Base-by-base conservation (phyloP, 2,329 filamentous ascomycete genomes). In the Paecilomyces variotii region DNA sequence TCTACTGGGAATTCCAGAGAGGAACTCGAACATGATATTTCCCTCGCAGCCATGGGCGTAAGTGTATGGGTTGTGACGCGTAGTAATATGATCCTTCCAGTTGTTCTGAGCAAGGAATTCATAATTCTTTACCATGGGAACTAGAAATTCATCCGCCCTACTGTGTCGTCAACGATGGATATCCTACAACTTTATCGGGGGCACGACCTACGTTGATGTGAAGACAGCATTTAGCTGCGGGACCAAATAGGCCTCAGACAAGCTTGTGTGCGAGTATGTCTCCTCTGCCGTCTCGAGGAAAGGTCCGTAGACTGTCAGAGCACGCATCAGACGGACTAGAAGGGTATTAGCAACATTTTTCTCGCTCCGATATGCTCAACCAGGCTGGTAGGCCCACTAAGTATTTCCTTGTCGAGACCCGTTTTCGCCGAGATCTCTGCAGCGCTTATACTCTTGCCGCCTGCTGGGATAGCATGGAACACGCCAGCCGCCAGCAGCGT, bases 1-100 rank as follows among this genome's bases (percentile, higher is more conserved):
- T 1, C 61, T 62, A 9, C 56, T 56, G 1, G 61, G 61, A n/a
- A 39, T 55, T 12, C 60, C 45, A 2, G 59, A 59, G 25, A 66
- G 50, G 4, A 65, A 45, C 25, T 64, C 60, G 26, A 67, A 64
- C 57, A 62, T 60, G 14, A 62, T 63, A 50, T 63, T 56, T 0
- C 60, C 64, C n/a, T 60, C 56, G 24, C 58, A 65, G 50, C 58
- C 55, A 54, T 65, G 57, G 19, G 61, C 60, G 6, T 56, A 30
- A 0, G 64, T 61, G 27, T 59, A 66, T 9, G 64, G 64, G 45
- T 66, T 65, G 35, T 61, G 57, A 12, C 59, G 59, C 30, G 62
- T 45, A 10, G 56, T 51, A 50, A 60, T 59, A 2, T 34, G n/a
- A 32, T 64, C 54, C 32, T 65, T 49, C 61, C 62, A 65, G 34